Conservation (phyloP, 2,329 filamentous ascomycete species). For the Trichoderma atrobrunneum region DNA sequence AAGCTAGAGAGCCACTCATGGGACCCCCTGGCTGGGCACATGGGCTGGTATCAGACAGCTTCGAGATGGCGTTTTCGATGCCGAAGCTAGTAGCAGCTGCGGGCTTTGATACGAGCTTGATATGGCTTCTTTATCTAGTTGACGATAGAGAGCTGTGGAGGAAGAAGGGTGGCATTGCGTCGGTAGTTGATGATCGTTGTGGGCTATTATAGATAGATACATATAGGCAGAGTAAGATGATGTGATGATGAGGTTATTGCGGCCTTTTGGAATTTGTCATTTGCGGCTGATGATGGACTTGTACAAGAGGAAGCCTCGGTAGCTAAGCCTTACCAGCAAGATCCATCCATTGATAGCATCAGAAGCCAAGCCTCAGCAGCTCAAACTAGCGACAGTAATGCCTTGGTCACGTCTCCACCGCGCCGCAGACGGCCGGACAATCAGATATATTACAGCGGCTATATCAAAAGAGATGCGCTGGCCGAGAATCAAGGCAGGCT, state of each 20-base stretch:
- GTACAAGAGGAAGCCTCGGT: not conserved
- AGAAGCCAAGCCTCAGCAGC: not conserved
- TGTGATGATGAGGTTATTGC: not conserved
- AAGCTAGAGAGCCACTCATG: constrained; percentile 1
- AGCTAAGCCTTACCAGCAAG: not conserved
- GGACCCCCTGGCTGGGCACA: not conserved
- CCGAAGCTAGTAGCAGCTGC: not conserved
- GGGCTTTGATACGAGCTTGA: not conserved
- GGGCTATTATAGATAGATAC: not conserved
- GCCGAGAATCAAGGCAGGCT: not conserved
- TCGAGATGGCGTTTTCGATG: not conserved
- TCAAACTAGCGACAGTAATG: not conserved
- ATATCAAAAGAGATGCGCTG: not conserved
- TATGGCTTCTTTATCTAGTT: not conserved
- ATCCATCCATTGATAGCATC: not conserved
- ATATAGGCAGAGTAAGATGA: not conserved
- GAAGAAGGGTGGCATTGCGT: not conserved
- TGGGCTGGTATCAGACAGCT: not conserved
- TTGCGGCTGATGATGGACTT: not conserved
- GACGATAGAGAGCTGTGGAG: not conserved
- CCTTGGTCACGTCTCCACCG: not conserved
- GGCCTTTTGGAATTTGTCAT: not conserved
- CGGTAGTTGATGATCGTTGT: not conserved
- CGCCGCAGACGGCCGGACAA: not conserved
- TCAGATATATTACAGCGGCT: not conserved